Percentiles rank a stretch among this genome's conserved stretches.
These are phyloP conservation scores for Malassezia japonica DNA, from an alignment of 1,284 basidiomycete species.

Conservation along the genomic window DNA sequence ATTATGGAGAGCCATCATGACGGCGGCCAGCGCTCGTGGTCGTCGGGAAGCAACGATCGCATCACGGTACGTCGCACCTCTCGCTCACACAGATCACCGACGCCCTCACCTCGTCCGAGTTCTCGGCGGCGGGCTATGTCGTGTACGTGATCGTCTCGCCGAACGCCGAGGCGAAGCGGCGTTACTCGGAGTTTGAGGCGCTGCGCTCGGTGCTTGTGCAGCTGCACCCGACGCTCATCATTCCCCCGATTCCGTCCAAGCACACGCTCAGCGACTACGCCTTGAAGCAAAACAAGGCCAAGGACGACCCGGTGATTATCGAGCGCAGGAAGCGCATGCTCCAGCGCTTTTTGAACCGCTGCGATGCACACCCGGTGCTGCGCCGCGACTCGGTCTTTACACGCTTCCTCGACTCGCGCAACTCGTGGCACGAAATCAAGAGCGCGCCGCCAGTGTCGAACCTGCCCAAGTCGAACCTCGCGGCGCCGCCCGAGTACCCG, in stretches of 20 bases:
- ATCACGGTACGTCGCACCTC: background rate
- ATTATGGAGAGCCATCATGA: background rate
- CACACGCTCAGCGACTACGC: conserved; percentile 93
- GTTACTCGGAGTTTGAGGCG: conserved; percentile 96
- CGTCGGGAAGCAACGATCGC: no score
- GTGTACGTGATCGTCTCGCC: conserved; percentile 9
- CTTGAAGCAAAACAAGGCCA: conserved; percentile 89
- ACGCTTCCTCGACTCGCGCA: conserved; percentile 85
- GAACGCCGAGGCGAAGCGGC: conserved; percentile 63
- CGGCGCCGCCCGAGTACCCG: conserved; percentile 87
- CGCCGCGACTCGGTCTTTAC: conserved; percentile 90
- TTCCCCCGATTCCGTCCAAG: conserved; percentile 95
- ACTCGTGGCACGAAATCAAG: conserved; percentile 62
- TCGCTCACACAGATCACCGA: conserved; percentile 4
- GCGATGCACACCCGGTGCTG: conserved; percentile 79
- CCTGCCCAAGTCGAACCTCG: conserved; percentile 87
- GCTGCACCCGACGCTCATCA: conserved; percentile 89
- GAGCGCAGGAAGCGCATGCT: conserved; percentile 84
- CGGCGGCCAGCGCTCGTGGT: background rate
- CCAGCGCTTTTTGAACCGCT: conserved; percentile 82
- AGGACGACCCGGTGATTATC: conserved; percentile 88
- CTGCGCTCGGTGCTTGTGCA: conserved; percentile 71
- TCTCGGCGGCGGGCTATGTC: conserved; percentile 1
- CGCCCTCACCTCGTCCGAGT: conserved; percentile 4
- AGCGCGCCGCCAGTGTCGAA: conserved; percentile 66